Evolutionary conservation across 768 basidiomycete species (phyloP), one percentile per base, ranked within the genome.

Genomic region (Tephrocybe sp.): DNA sequence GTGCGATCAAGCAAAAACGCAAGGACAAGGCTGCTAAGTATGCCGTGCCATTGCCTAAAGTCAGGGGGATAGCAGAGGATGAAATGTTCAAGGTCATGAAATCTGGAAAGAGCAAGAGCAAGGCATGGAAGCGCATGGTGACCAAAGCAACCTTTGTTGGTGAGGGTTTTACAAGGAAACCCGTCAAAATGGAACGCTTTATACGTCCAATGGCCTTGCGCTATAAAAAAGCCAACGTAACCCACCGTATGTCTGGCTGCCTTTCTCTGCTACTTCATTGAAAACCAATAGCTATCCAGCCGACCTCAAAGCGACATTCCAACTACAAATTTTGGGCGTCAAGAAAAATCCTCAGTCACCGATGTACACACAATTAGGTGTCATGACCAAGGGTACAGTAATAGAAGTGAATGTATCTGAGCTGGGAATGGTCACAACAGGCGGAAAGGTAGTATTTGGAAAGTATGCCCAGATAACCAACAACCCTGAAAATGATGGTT

Each of bases 61-160:
- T 99, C 45, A 76, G 95, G 51, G 97, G 97, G 16, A 97, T 99
- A 59, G 94, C 95, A 13, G 97, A 99, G 68, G 97, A 98, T 61
- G 97, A 99, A 77, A 97, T 94, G 89, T 99, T 99, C 79, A 97
- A 94, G 76, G 97, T 99, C 24, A 75, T 99, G 78, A 91, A 93
- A 76, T 94, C 95, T 1, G 97, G 97, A 47, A 97, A 97, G 75
- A 88, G 80, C 64, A 97, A 93, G 72, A 84, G 81, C 62, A 99
- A 98, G 70, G 80, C 89, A 15, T 99, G 97, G 97, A 99, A 99
- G 74, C 83, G 94, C 57, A 97, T 98, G 94, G 91, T 99, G 53
- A 97, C 93, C 48, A 99, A 99, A 70, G 97, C 97, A 25, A 99
- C 97, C 8, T 99, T 98, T 62, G 97, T 99, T 25, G 95, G 95